Evolutionary conservation across 2,329 filamentous ascomycete genomes (phyloP).

Genomic region (Pseudogymnoascus sp.): DNA sequence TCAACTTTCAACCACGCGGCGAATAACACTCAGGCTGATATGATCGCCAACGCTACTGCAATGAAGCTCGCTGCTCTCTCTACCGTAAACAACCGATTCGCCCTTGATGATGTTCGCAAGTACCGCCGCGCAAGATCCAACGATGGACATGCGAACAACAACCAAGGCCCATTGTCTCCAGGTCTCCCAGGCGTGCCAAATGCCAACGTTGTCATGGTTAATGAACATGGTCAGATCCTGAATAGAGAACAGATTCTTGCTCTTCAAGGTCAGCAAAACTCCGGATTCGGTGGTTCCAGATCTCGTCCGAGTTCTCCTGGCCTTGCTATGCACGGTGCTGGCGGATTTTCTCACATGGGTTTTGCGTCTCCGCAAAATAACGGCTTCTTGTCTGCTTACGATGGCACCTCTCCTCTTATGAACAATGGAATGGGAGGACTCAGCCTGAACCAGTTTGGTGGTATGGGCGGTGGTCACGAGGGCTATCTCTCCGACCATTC

Average conservation of each 20-base stretch:
- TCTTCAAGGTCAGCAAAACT: slow-evolving; percentile 59
- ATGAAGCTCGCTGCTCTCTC: slow-evolving; percentile 98
- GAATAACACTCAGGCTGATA: slow-evolving; percentile 68
- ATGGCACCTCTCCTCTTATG: slow-evolving; percentile 63
- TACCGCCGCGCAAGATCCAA: slow-evolving; percentile 87
- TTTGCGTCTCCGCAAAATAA: slow-evolving; percentile 91
- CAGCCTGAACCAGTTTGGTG: slow-evolving; percentile 66
- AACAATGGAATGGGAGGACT: slow-evolving; percentile 65
- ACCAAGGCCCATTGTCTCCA: slow-evolving; percentile 58
- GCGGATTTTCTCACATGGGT: slow-evolving; percentile 53
- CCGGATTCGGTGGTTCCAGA: slow-evolving; percentile 82
- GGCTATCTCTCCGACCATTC: slow-evolving; percentile 92
- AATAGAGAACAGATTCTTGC: slow-evolving; percentile 78
- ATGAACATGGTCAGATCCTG: slow-evolving; percentile 82
- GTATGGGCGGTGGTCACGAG: slow-evolving; percentile 57
- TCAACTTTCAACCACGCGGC: slow-evolving; percentile 64
- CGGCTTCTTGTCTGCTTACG: slow-evolving; percentile 85
- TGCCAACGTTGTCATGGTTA: slow-evolving; percentile 85
- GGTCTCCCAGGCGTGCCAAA: slow-evolving; percentile 60
- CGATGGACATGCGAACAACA: slow-evolving; percentile 58
- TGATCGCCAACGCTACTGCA: slow-evolving; percentile 96
- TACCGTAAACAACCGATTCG: slow-evolving; percentile 96
- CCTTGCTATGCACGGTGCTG: slow-evolving; percentile 63
- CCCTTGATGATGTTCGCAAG: slow-evolving; percentile 92
- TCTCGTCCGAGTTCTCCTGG: slow-evolving; percentile 74